A percentile compares a stretch with the other conserved stretches of the same genome.
Evolutionary conservation across 108 stramenopile genomes (phyloP).

Genomic region (Phaeodactylum tricornutum): DNA sequence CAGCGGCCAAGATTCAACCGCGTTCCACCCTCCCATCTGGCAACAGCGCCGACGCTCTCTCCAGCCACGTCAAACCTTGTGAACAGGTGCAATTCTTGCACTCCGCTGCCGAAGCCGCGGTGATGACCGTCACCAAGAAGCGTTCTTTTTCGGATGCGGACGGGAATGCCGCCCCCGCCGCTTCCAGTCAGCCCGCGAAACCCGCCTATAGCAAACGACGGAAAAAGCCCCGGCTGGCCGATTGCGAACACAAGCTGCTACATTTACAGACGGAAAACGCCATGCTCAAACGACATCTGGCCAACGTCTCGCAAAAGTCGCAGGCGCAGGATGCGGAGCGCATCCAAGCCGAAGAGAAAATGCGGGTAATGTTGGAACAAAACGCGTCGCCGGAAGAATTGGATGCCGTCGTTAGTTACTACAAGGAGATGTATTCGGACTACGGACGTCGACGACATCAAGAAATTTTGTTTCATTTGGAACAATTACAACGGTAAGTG

Average conservation of each 20-base stretch:
- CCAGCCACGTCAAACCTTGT: not conserved
- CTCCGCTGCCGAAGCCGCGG: slow-evolving; percentile 38
- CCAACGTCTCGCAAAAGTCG: slow-evolving; percentile 33
- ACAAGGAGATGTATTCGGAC: slow-evolving; percentile 78
- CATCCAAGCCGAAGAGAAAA: slow-evolving; percentile 9
- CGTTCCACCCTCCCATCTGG: not conserved
- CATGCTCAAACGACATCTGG: slow-evolving; percentile 47
- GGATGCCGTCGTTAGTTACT: slow-evolving; percentile 22
- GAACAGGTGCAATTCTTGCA: slow-evolving; percentile 17
- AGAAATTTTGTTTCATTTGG: slow-evolving; percentile 77
- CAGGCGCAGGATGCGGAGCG: slow-evolving; percentile 27
- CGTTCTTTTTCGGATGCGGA: slow-evolving; percentile 8
- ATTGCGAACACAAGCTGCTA: slow-evolving; percentile 40
- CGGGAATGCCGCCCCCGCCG: not conserved
- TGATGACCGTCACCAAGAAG: slow-evolving; percentile 29
- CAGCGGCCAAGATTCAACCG: not conserved
- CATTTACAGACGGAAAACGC: slow-evolving; percentile 53
- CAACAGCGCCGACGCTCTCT: not conserved
- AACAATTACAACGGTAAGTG: slow-evolving; percentile 65
- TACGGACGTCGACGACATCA: slow-evolving; percentile 69
- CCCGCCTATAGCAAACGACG: slow-evolving; percentile 29
- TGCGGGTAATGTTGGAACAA: slow-evolving; percentile 13
- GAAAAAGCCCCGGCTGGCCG: slow-evolving; percentile 40
- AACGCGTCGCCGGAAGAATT: slow-evolving; percentile 27
- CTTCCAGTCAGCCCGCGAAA: slow-evolving; percentile 8